A percentile compares a stretch with the other conserved stretches of the same genome.
Conservation (phyloP, 305 asterid species). For the Fraxinus paxiana region DNA sequence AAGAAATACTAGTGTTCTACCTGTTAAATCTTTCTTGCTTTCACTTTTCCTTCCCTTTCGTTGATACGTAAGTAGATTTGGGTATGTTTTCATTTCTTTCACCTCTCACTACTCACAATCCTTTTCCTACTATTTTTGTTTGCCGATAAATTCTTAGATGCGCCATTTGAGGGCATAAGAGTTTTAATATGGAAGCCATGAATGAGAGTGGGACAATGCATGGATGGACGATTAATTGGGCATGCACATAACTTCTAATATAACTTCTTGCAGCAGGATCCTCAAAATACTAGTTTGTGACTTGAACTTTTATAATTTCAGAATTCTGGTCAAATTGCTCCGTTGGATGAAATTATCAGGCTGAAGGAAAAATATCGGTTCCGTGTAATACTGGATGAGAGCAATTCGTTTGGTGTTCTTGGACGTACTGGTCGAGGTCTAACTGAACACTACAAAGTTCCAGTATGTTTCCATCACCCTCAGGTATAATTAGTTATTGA, state of each 20-base stretch:
- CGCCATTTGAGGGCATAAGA: background rate
- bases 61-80: background rate
- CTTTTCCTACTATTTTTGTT: background rate
- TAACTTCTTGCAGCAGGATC: slow-evolving; percentile 8
- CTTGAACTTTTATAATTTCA: slow-evolving; percentile 32
- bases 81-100: background rate
- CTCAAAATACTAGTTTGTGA: background rate
- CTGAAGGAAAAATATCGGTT: slow-evolving; percentile 83
- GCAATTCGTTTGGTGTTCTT: slow-evolving; percentile 93
- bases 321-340: slow-evolving; percentile 96
- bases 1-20: background rate
- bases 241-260: background rate
- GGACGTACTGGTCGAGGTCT: slow-evolving; percentile 92
- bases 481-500: slow-evolving; percentile 20
- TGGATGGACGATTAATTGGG: background rate
- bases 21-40: background rate
- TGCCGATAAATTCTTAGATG: background rate
- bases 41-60: background rate
- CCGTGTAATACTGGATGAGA: slow-evolving; percentile 89
- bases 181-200: background rate
- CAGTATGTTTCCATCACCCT: slow-evolving; percentile 45
- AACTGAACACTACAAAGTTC: slow-evolving; percentile 73
- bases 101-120: background rate
- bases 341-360: slow-evolving; percentile 75
- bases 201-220: background rate